Evolutionary conservation across 169 alveolate species (phyloP).

Genomic region (Cryptosporidium andersoni): DNA sequence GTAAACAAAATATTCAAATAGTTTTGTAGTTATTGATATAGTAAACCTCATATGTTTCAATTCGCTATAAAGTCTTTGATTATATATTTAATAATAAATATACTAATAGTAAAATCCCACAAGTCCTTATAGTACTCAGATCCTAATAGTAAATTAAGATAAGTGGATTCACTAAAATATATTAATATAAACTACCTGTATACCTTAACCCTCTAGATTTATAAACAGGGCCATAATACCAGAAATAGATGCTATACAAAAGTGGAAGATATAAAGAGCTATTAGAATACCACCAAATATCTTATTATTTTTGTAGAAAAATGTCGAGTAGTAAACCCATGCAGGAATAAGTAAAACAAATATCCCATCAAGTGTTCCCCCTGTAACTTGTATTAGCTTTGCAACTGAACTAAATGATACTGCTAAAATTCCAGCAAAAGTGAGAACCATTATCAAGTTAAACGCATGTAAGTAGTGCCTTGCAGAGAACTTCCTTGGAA

Average conservation of each 20-base stretch:
- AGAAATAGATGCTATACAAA: constrained; percentile 14
- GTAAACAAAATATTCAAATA: no score
- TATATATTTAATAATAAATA: no score
- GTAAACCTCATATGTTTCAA: no score
- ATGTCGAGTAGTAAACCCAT: constrained; percentile 68
- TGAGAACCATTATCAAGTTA: constrained; percentile 12
- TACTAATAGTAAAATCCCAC: no score
- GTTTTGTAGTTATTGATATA: no score
- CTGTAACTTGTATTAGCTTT: constrained; percentile 61
- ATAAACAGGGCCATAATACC: constrained; percentile 28
- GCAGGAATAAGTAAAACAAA: constrained; percentile 59
- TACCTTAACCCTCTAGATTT: no score
- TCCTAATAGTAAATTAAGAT: no score
- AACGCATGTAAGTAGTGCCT: neutral
- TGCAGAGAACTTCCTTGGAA: no score
- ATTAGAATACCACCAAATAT: constrained; percentile 16
- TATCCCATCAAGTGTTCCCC: constrained; percentile 66
- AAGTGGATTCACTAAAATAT: no score
- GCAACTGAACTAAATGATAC: constrained; percentile 48
- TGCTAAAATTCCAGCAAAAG: constrained; percentile 59
- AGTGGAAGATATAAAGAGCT: constrained; percentile 17
- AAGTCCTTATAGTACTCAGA: no score
- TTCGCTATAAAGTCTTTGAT: no score
- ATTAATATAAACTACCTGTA: no score
- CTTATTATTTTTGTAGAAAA: constrained; percentile 13